A percentile compares a stretch with the other conserved stretches of the same genome.
These are phyloP conservation scores for Agaricus blazei DNA, from an alignment of 768 basidiomycete species.

Conservation along the genomic window DNA sequence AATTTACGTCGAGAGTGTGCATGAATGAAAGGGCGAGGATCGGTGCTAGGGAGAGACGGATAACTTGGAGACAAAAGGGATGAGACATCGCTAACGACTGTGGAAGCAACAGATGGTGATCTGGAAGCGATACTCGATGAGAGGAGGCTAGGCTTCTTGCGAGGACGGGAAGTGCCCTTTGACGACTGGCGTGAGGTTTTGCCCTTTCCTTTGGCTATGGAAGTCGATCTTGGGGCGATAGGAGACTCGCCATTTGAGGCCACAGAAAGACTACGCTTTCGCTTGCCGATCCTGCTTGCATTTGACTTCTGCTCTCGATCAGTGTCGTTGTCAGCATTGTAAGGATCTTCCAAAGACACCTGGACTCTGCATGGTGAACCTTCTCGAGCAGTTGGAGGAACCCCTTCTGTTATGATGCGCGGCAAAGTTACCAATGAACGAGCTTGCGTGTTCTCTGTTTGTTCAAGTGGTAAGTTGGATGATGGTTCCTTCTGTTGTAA, in stretches of 20 bases:
- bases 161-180: slow-evolving; percentile 4
- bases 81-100: slow-evolving; percentile 24
- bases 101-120: slow-evolving; percentile 48
- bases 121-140: slow-evolving; percentile 22
- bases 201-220: slow-evolving; percentile 28
- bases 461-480: not conserved
- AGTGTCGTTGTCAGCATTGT: slow-evolving; percentile 8
- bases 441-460: not conserved
- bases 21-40: slow-evolving; percentile 22
- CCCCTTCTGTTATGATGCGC: not conserved
- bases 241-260: slow-evolving; percentile 1
- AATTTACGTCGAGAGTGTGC: slow-evolving; percentile 27
- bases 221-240: slow-evolving; percentile 18
- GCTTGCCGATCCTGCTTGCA: not conserved
- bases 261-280: slow-evolving; percentile 9
- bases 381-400: not conserved
- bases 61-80: slow-evolving; percentile 26
- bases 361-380: not conserved
- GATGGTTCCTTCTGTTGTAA: not conserved
- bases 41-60: slow-evolving; percentile 10
- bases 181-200: slow-evolving; percentile 7
- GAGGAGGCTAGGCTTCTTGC: slow-evolving; percentile 2
- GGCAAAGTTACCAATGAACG: not conserved
- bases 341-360: slow-evolving; percentile 7
- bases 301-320: slow-evolving; percentile 3